These are phyloP conservation scores for Tephrocybe sp. DNA, from an alignment of 768 basidiomycete species.

Conservation along the genomic window DNA sequence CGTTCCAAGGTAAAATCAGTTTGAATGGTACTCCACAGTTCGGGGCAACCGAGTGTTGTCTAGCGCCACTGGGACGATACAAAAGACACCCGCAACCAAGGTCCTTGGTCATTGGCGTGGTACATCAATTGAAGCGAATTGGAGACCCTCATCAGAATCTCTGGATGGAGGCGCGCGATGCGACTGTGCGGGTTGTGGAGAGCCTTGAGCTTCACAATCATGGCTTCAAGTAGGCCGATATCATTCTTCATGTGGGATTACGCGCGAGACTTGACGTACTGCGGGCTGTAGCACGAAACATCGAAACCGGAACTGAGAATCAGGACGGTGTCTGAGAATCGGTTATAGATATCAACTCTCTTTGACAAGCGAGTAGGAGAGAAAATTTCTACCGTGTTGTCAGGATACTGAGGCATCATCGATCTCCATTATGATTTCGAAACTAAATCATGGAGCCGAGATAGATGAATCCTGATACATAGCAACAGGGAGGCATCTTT, in stretches of 20 bases:
- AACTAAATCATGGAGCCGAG: no score
- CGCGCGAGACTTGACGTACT: not conserved
- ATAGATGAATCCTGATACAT: no score
- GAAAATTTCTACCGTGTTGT: no score
- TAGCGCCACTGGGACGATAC: not conserved
- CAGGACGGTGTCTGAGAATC: not conserved
- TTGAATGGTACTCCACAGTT: not conserved
- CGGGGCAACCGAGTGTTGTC: not conserved
- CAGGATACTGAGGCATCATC: no score
- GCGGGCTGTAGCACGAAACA: not conserved
- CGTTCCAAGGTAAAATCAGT: not conserved
- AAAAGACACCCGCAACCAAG: not conserved
- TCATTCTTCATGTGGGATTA: not conserved
- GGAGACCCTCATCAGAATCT: not conserved
- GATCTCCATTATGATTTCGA: no score
- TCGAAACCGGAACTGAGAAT: not conserved
- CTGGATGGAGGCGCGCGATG: not conserved
- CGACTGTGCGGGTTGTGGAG: not conserved
- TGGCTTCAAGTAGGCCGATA: not conserved
- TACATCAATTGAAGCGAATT: not conserved
- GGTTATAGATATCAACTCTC: no score
- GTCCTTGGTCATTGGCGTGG: not conserved
- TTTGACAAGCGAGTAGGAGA: no score
- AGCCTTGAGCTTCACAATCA: not conserved
- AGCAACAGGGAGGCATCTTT: no score